Conservation (phyloP, 2,329 filamentous ascomycete genomes). For the Fusarium neocosmosporiellum region DNA sequence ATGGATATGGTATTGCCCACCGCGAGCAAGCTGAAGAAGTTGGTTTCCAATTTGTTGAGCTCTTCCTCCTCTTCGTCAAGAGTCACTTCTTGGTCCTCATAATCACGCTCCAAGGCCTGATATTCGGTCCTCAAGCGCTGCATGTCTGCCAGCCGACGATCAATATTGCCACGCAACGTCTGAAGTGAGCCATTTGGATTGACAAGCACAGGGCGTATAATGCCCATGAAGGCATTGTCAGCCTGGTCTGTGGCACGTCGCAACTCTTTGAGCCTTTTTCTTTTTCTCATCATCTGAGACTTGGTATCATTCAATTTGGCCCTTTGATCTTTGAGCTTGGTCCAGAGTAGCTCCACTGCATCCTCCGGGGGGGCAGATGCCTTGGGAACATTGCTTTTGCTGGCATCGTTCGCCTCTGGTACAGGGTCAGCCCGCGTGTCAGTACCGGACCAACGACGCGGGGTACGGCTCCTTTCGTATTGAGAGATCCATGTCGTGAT, state of each 20-base stretch:
- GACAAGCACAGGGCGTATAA: conserved; percentile 52
- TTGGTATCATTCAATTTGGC: conserved; percentile 45
- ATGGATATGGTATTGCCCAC: conserved; percentile 39
- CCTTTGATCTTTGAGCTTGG: conserved; percentile 50
- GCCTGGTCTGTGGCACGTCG: conserved; percentile 49
- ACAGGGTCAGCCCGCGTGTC: conserved; percentile 10
- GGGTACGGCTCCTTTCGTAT: conserved; percentile 44
- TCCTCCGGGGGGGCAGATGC: conserved; percentile 43
- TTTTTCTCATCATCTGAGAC: conserved; percentile 46
- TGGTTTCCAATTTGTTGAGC: conserved; percentile 50
- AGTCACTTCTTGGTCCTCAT: conserved; percentile 50
- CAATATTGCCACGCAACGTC: conserved; percentile 40
- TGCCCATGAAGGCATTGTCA: conserved; percentile 55
- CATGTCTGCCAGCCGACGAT: conserved; percentile 49
- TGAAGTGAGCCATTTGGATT: conserved; percentile 35
- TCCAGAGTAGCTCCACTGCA: conserved; percentile 50
- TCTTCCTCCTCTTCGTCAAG: conserved; percentile 52
- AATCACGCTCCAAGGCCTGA: conserved; percentile 49
- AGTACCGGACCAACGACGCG: conserved; percentile 28
- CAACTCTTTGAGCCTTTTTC: conserved; percentile 47
- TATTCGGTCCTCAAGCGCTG: conserved; percentile 53
- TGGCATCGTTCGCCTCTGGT: conserved; percentile 17
- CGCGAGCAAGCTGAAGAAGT: conserved; percentile 53
- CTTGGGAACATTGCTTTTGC: conserved; percentile 18
- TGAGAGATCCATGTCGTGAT: conserved; percentile 51